Evolutionary conservation across 305 asterid species (phyloP).

Genomic region (Fraxinus albicans): DNA sequence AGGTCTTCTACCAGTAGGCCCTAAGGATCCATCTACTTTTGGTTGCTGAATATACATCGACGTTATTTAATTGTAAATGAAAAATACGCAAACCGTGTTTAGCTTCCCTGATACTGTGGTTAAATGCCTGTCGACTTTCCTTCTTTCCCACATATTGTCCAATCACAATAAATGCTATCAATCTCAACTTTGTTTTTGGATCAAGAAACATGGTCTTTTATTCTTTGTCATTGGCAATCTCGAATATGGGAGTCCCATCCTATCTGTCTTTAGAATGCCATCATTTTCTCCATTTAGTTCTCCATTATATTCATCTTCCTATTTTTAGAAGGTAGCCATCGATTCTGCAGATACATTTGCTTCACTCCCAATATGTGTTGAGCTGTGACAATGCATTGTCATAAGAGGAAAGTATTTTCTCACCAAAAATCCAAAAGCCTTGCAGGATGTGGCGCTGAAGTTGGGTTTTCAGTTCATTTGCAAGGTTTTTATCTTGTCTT

Average conservation of each 20-base stretch:
- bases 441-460: constrained; percentile 22
- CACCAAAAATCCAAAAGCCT: constrained; percentile 23
- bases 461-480: constrained; percentile 27
- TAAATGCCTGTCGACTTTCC: background rate
- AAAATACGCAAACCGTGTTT: background rate
- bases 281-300: background rate
- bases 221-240: background rate
- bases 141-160: background rate
- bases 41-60: background rate
- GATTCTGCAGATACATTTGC: background rate
- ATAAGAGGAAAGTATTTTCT: constrained; percentile 33
- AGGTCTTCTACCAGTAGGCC: background rate
- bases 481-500: constrained; percentile 32
- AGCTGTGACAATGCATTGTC: constrained; percentile 36
- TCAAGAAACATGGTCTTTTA: background rate
- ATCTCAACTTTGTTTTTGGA: background rate
- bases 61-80: background rate
- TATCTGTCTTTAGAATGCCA: background rate
- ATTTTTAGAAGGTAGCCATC: background rate
- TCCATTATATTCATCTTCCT: background rate
- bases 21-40: background rate
- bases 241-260: background rate
- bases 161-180: background rate
- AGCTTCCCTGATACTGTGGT: background rate
- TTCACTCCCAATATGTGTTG: background rate